phyloP scores from a whole-genome alignment of 192 early-diverging fungal species.

The Coemansia sp. region DNA sequence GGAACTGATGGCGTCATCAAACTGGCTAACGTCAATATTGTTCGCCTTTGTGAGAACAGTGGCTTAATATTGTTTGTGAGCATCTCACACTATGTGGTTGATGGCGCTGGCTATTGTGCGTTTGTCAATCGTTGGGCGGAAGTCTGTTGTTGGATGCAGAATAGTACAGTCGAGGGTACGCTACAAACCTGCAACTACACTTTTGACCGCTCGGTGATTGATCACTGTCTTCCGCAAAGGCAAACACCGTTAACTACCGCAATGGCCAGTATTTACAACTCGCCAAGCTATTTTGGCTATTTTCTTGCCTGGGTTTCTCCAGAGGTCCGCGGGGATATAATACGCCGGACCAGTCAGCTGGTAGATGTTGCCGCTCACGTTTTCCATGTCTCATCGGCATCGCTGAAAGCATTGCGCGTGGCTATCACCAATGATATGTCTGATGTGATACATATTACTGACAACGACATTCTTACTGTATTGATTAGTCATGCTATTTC shows the following conservation, averaged over 20 bases:
- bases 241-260: conserved; percentile 1
- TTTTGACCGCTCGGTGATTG: conserved; percentile 31
- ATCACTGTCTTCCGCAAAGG: conserved; percentile 7
- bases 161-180: conserved; percentile 4
- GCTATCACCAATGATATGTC: not conserved
- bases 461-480: conserved; percentile 18
- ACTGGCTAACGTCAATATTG: conserved; percentile 26
- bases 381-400: conserved; percentile 8
- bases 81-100: conserved; percentile 41
- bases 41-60: conserved; percentile 27
- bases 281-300: conserved; percentile 1
- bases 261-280: conserved; percentile 12
- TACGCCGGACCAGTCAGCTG: not conserved
- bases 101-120: conserved; percentile 39
- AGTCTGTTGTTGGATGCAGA: no score
- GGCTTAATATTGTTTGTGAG: conserved; percentile 39
- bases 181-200: not conserved
- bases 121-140: conserved; percentile 44
- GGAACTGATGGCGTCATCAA: no score
- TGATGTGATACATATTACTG: not conserved
- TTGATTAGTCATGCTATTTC: conserved; percentile 3
- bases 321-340: not conserved
- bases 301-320: conserved; percentile 13
- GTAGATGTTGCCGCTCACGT: not conserved
- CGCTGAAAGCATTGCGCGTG: not conserved